Evolutionary conservation across 176 grass and related monocot genomes (phyloP).

Genomic region (Triticum timopheevii): DNA sequence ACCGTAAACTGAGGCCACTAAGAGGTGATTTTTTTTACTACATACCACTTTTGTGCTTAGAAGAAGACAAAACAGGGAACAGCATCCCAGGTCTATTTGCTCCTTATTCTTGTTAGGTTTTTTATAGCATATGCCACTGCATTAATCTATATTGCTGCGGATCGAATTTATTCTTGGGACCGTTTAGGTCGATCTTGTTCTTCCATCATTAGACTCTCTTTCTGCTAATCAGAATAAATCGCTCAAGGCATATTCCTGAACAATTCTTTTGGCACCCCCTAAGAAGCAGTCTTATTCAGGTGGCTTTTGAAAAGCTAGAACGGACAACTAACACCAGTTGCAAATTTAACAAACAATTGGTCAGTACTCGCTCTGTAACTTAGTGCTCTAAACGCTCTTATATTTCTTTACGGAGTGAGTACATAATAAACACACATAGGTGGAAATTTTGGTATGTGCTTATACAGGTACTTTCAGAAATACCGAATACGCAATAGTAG

Average conservation of each 20-base stretch:
- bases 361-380: no score
- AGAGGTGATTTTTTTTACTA: no score
- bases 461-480: neutral
- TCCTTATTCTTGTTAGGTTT: conserved; percentile 9
- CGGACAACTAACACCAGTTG: neutral
- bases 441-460: neutral
- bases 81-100: neutral
- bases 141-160: neutral
- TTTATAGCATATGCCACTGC: conserved; percentile 6
- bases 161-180: no score
- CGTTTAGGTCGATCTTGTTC: neutral
- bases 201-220: neutral
- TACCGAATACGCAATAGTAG: neutral
- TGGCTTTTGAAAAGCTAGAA: neutral
- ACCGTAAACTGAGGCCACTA: neutral
- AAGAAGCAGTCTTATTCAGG: neutral
- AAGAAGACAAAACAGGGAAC: neutral
- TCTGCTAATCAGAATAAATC: neutral
- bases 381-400: no score
- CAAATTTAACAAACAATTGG: neutral
- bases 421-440: neutral
- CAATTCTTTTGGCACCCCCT: neutral
- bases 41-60: neutral
- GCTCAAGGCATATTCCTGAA: neutral
- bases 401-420: neutral